These are phyloP conservation scores for Phytophthora pini DNA, from an alignment of 352 stramenopile species.

Conservation along the genomic window DNA sequence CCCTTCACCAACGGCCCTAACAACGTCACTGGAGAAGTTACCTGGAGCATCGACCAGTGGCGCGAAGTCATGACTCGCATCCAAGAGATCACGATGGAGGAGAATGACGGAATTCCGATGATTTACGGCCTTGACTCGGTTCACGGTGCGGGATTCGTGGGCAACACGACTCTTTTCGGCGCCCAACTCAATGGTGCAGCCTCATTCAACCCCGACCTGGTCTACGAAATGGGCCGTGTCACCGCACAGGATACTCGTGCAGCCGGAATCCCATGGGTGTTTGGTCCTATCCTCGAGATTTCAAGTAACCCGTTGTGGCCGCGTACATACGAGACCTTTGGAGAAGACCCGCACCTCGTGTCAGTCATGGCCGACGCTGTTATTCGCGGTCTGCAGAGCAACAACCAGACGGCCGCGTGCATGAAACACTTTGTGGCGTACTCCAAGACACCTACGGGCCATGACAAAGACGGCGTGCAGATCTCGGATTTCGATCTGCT, in stretches of 20 bases:
- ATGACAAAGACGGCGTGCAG: neutral
- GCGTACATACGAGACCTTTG: neutral
- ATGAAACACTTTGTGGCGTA: neutral
- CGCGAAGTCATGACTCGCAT: neutral
- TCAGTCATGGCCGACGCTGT: neutral
- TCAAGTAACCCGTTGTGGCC: neutral
- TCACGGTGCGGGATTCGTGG: conserved; percentile 47
- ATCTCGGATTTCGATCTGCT: neutral
- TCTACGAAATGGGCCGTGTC: neutral
- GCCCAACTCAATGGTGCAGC: neutral
- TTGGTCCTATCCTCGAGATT: neutral
- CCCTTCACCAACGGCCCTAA: conserved; percentile 23
- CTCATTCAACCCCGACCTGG: neutral
- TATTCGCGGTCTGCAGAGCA: conserved; percentile 57
- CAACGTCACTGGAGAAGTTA: neutral
- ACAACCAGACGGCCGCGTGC: neutral
- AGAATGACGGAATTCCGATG: neutral
- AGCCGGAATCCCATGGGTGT: neutral
- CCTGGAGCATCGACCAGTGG: conserved; percentile 8
- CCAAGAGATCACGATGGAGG: neutral
- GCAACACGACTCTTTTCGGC: conserved; percentile 56
- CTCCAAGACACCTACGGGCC: neutral
- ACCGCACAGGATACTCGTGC: neutral
- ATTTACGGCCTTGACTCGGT: neutral
- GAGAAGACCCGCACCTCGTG: neutral